A percentile compares a stretch with the other conserved stretches of the same genome.
Conservation (phyloP, 768 basidiomycete species). For the Suillus brevipes region DNA sequence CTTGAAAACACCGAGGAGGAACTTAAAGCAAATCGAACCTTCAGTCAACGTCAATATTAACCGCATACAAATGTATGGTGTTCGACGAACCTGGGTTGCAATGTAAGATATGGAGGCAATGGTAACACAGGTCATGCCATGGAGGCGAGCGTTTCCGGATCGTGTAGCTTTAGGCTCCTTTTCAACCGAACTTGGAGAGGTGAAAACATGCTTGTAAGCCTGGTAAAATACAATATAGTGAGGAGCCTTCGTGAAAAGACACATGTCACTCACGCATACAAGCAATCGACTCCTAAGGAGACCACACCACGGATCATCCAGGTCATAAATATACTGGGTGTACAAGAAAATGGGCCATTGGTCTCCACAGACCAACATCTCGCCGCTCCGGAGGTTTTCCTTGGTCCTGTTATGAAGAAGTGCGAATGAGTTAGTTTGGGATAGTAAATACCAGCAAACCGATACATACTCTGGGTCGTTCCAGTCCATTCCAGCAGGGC, state of each 20-base stretch:
- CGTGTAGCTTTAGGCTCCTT: slow-evolving; percentile 27
- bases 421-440: too few species aligned
- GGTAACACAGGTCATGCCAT: slow-evolving; percentile 18
- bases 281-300: slow-evolving; percentile 24
- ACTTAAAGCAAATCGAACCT: slow-evolving; percentile 22
- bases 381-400: slow-evolving; percentile 9
- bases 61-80: background rate
- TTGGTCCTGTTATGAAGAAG: slow-evolving; percentile 6
- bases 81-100: slow-evolving; percentile 18
- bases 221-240: slow-evolving; percentile 20
- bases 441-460: too few species aligned
- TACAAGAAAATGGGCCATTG: slow-evolving; percentile 24
- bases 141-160: slow-evolving; percentile 23
- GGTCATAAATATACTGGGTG: slow-evolving; percentile 14
- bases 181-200: slow-evolving; percentile 31
- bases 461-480: too few species aligned
- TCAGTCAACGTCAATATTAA: slow-evolving; percentile 5
- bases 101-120: slow-evolving; percentile 23
- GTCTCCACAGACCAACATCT: slow-evolving; percentile 5
- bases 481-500: too few species aligned
- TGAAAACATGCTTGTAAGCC: slow-evolving; percentile 32
- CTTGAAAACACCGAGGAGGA: slow-evolving; percentile 20
- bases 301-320: slow-evolving; percentile 21
- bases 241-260: slow-evolving; percentile 12
- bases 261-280: slow-evolving; percentile 18